Evolutionary conservation across 2,329 filamentous ascomycete species (phyloP).

Genomic region (Venturia carpophila): DNA sequence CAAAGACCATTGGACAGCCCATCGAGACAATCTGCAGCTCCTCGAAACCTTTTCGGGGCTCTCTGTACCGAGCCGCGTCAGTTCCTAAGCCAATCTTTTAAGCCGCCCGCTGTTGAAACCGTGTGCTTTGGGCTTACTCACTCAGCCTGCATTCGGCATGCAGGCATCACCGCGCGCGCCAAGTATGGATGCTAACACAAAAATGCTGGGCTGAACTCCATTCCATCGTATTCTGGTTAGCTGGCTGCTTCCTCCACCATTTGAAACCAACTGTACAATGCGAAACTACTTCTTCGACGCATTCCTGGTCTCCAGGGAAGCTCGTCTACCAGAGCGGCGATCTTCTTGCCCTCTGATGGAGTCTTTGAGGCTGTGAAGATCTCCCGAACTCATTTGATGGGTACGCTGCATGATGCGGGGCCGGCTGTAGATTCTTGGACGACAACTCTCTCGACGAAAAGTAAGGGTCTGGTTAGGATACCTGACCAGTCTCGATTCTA

Average conservation of each 20-base stretch:
- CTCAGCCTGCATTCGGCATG: background rate
- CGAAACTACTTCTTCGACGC: background rate
- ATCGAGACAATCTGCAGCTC: background rate
- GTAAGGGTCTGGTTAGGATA: background rate
- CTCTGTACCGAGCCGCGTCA: background rate
- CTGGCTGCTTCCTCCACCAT: background rate
- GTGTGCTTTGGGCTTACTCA: background rate
- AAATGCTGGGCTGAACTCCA: background rate
- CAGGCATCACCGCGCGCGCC: background rate
- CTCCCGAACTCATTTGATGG: background rate
- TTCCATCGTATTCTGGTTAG: no score
- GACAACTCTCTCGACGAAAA: background rate
- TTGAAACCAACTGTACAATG: background rate
- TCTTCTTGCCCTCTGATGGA: background rate
- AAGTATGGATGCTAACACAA: background rate
- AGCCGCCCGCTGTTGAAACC: background rate
- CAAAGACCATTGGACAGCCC: background rate
- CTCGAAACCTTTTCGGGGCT: background rate
- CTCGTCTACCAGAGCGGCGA: background rate
- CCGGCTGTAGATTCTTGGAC: background rate
- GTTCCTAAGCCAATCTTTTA: background rate
- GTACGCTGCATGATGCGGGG: constrained; percentile 10
- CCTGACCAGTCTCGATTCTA: background rate
- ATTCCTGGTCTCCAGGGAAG: background rate
- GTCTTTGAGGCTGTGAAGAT: background rate